phyloP scores from a whole-genome alignment of 2,329 filamentous ascomycete genomes.

The Geosmithia putterillii region DNA sequence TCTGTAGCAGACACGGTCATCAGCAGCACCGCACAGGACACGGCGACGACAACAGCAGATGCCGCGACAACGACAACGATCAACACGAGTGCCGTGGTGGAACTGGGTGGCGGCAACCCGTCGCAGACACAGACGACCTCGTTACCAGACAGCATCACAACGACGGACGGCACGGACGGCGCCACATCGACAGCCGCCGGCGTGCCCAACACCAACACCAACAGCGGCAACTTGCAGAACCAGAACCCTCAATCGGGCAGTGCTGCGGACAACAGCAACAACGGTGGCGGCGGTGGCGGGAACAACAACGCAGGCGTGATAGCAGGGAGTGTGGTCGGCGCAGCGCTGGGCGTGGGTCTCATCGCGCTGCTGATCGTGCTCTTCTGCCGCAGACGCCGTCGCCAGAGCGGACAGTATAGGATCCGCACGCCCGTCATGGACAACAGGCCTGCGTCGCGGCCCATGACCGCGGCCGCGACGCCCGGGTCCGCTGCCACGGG shows the following conservation, averaged over 20 bases:
- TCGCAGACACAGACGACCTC: too few relatives aligned
- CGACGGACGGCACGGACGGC: too few relatives aligned
- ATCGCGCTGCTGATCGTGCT: slow-evolving; percentile 28
- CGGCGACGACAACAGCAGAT: too few relatives aligned
- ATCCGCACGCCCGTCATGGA: slow-evolving; percentile 11
- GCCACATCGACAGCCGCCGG: too few relatives aligned
- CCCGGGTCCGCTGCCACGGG: slow-evolving; percentile 9
- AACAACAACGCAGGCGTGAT: slow-evolving; percentile 15
- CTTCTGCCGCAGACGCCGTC: slow-evolving; percentile 29
- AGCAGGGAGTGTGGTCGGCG: slow-evolving; percentile 33
- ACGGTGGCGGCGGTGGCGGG: background rate
- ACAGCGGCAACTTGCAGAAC: background rate
- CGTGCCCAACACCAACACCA: background rate
- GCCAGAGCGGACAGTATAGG: slow-evolving; percentile 14
- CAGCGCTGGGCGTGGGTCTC: slow-evolving; percentile 22
- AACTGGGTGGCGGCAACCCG: too few relatives aligned
- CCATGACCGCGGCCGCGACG: slow-evolving; percentile 26
- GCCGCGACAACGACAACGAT: too few relatives aligned
- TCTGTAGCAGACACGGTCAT: background rate
- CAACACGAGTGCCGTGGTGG: too few relatives aligned
- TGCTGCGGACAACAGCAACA: too few relatives aligned
- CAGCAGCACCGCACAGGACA: too few relatives aligned
- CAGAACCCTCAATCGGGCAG: too few relatives aligned
- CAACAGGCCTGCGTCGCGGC: background rate
- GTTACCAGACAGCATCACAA: too few relatives aligned